Base-by-base conservation (phyloP, 1,139 yeast species). In the Blastobotrys apis region DNA sequence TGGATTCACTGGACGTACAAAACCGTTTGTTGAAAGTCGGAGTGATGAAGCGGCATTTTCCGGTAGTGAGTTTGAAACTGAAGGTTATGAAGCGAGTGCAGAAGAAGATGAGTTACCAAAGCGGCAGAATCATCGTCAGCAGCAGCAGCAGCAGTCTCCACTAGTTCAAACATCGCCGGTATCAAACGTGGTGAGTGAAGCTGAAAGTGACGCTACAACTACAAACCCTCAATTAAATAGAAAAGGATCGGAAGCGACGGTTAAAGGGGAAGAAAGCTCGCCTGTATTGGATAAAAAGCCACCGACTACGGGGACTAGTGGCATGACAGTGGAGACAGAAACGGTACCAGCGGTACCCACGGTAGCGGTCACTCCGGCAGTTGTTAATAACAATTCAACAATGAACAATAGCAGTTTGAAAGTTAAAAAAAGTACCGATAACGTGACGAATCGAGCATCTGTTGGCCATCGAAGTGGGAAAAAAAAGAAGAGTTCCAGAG, bases 241-340 rank as follows among this genome's bases (percentile, higher is more conserved):
- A n/a, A n/a, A n/a, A n/a, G n/a, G n/a, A n/a, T n/a, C n/a, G n/a
- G n/a, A n/a, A n/a, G n/a, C n/a, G n/a, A 25, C 16, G 25, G 13
- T 22, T 23, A 22, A 20, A 20, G n/a, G 26, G 22, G 12, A 25
- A 36, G 23, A 13, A 36, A n/a, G n/a, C n/a, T n/a, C n/a, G n/a
- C 17, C 26, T 25, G 10, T 4, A 16, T 8, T 15, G 12, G 39
- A 19, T 22, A 37, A 37, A 37, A 12, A 37, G 20, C 33, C 3
- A 19, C 33, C 4, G 33, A 15, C 17, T 4, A 5, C 23, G 13
- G 9, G 13, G 17, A 22, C 38, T 27, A 51, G 55, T 26, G 54
- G 57, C 39, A 63, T 66, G 68, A 66, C 68, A 4, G 73, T 69
- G 16, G 73, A 69, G 50, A 69, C 71, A 1, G 73, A 69, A 50